Conservation (phyloP, 2,329 filamentous ascomycete species). For the Plenodomus lindquistii region DNA sequence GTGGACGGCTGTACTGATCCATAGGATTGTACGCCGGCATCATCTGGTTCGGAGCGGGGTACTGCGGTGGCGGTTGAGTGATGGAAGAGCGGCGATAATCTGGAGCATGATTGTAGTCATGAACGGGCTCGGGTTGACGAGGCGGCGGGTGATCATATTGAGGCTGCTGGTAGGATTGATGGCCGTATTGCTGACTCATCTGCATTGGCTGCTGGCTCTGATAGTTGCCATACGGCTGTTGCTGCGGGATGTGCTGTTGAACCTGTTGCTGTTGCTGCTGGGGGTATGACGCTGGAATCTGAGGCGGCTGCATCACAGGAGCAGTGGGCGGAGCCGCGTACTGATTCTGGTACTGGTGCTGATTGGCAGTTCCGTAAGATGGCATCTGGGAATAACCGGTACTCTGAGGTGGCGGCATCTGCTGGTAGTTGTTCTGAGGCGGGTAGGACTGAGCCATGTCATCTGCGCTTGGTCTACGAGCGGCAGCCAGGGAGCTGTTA, state of each 20-base stretch:
- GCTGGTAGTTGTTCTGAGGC: constrained; percentile 39
- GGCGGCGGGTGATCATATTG: constrained; percentile 45
- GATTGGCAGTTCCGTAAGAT: constrained; percentile 40
- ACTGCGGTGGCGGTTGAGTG: constrained; percentile 38
- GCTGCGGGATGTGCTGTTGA: constrained; percentile 34
- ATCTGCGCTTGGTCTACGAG: constrained; percentile 51
- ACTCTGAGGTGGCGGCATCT: constrained; percentile 48
- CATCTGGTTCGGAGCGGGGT: constrained; percentile 40
- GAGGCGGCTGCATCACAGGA: constrained; percentile 46
- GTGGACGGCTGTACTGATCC: constrained; percentile 45
- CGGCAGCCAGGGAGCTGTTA: constrained; percentile 40
- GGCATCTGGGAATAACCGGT: constrained; percentile 44
- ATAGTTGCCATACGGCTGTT: constrained; percentile 36
- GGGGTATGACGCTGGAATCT: constrained; percentile 33
- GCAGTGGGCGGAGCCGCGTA: constrained; percentile 35
- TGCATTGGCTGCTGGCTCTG: constrained; percentile 39
- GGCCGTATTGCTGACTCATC: constrained; percentile 47
- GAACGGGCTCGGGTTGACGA: constrained; percentile 41
- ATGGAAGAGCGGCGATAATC: constrained; percentile 50
- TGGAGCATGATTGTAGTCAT: constrained; percentile 44
- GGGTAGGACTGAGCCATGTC: constrained; percentile 50
- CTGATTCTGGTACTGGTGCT: constrained; percentile 41
- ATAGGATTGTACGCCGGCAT: constrained; percentile 40
- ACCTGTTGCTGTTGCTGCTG: constrained; percentile 33
- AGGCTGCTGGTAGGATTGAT: constrained; percentile 42